These are phyloP conservation scores for Torulaspora quercuum DNA, from an alignment of 805 yeast species.

Conservation along the genomic window DNA sequence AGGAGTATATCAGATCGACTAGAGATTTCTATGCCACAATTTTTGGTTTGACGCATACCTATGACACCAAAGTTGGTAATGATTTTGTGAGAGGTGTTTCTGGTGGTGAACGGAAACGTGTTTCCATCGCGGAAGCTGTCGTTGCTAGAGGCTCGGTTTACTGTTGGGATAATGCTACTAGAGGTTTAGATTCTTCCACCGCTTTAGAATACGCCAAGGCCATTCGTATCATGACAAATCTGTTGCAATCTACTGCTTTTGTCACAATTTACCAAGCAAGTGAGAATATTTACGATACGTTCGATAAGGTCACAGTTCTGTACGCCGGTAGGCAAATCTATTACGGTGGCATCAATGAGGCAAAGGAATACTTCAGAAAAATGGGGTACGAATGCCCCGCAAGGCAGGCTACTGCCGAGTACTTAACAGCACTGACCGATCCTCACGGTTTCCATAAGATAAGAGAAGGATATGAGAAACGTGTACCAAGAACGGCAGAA, in stretches of 20 bases:
- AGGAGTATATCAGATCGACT: slow-evolving; percentile 45
- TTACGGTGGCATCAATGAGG: slow-evolving; percentile 49
- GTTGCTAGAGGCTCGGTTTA: slow-evolving; percentile 54
- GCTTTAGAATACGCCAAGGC: slow-evolving; percentile 61
- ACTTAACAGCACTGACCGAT: slow-evolving; percentile 57
- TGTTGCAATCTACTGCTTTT: slow-evolving; percentile 49
- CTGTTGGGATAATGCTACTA: slow-evolving; percentile 72
- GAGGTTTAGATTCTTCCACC: slow-evolving; percentile 75
- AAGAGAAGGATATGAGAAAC: slow-evolving; percentile 44
- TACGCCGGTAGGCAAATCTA: slow-evolving; percentile 55
- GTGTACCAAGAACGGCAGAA: slow-evolving; percentile 53
- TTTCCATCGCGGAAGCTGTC: slow-evolving; percentile 74
- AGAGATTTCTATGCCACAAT: slow-evolving; percentile 39
- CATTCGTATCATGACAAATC: slow-evolving; percentile 51
- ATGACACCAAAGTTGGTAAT: slow-evolving; percentile 53
- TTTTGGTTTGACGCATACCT: slow-evolving; percentile 55
- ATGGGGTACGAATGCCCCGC: slow-evolving; percentile 58
- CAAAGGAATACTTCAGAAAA: slow-evolving; percentile 49
- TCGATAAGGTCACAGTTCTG: slow-evolving; percentile 52
- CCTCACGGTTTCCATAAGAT: slow-evolving; percentile 44
- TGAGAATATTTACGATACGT: slow-evolving; percentile 51
- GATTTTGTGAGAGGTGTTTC: slow-evolving; percentile 68
- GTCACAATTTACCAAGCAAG: slow-evolving; percentile 64
- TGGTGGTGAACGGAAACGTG: slow-evolving; percentile 86
- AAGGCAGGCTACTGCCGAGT: slow-evolving; percentile 61